Conservation (phyloP, 441 rosid species). For the Populus hybrid region DNA sequence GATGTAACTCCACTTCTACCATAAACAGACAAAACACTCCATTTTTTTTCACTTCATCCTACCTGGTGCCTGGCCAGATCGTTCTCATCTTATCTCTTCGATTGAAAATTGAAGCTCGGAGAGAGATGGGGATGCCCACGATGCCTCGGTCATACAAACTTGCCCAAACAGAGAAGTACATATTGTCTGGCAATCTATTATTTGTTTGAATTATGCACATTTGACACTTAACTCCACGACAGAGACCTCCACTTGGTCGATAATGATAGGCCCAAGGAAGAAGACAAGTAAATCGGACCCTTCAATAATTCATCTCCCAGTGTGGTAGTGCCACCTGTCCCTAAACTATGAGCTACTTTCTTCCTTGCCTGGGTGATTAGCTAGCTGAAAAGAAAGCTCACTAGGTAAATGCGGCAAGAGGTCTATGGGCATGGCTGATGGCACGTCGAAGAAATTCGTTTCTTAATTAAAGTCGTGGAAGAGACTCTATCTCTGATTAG, state of each 20-base stretch:
- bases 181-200: neutral
- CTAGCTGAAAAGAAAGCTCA: neutral
- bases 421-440: neutral
- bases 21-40: neutral
- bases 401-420: neutral
- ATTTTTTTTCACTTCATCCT: neutral
- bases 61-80: neutral
- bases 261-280: neutral
- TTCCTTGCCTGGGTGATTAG: neutral
- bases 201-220: neutral
- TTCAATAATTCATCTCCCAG: neutral
- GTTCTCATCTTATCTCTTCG: neutral
- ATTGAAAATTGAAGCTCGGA: neutral
- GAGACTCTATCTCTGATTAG: neutral
- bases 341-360: conserved; percentile 1
- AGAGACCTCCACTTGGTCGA: conserved; percentile 15
- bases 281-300: neutral
- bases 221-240: neutral
- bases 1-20: too few relatives aligned
- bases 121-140: too few relatives aligned
- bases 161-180: neutral
- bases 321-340: neutral
- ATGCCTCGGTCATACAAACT: neutral
- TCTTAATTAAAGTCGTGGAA: neutral
- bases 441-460: neutral